phyloP scores from a whole-genome alignment of 495 filamentous ascomycete genomes.

The Xylaria nigripes region DNA sequence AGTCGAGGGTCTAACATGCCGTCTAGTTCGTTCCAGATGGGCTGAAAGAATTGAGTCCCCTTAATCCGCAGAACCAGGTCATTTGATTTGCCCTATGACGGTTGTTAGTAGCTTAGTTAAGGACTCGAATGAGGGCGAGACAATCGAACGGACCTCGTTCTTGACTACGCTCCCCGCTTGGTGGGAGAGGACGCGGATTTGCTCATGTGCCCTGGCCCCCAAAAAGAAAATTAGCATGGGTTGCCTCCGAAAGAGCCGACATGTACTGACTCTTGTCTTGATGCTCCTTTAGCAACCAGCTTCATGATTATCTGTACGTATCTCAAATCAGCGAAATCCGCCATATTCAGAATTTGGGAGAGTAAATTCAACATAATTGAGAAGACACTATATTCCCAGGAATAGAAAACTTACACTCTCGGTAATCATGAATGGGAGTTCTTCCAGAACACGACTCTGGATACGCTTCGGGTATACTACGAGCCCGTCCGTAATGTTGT shows the following conservation, averaged over 20 bases:
- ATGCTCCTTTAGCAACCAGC: constrained; percentile 63
- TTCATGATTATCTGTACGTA: constrained; percentile 66
- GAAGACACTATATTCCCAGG: background rate
- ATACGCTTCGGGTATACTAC: constrained; percentile 71
- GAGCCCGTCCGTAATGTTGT: constrained; percentile 62
- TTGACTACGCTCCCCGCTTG: constrained; percentile 77
- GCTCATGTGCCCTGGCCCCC: constrained; percentile 70
- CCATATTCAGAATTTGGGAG: background rate
- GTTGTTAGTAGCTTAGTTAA: background rate
- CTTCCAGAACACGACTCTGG: constrained; percentile 50
- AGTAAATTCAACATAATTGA: background rate
- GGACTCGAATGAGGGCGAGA: background rate
- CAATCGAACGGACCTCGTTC: constrained; percentile 28
- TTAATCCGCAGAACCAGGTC: constrained; percentile 79
- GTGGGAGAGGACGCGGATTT: constrained; percentile 83
- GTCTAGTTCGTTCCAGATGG: constrained; percentile 71
- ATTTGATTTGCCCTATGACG: constrained; percentile 60
- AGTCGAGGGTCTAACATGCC: constrained; percentile 59
- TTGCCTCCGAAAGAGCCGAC: background rate
- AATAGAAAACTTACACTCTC: constrained; percentile 11
- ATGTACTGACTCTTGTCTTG: constrained; percentile 56
- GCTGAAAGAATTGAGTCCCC: constrained; percentile 66
- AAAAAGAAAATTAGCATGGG: background rate
- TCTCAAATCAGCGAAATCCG: constrained; percentile 16
- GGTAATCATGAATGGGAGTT: constrained; percentile 45